Conservation (phyloP, 331 rosid species). For the Phaseolus coccineus region DNA sequence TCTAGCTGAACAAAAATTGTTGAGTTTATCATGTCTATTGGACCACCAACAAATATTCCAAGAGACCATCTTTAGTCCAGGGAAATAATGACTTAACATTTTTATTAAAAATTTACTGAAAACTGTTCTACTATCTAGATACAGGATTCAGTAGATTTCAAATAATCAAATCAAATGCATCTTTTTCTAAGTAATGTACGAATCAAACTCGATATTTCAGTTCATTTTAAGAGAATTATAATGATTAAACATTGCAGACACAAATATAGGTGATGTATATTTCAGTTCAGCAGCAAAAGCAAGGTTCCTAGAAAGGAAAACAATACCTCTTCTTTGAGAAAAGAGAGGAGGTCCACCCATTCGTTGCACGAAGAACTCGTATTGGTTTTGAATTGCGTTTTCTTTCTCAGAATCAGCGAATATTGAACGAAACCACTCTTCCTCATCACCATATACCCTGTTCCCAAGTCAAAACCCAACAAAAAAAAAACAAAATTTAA, state of each 20-base stretch:
- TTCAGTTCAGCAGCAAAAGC: too few relatives aligned
- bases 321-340: slow-evolving; percentile 76
- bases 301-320: neutral
- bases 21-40: too few relatives aligned
- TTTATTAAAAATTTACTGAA: neutral
- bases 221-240: too few relatives aligned
- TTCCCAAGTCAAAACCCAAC: neutral
- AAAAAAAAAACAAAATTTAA: neutral
- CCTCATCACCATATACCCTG: slow-evolving; percentile 84
- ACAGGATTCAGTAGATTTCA: neutral
- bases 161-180: neutral
- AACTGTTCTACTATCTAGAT: neutral
- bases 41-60: too few relatives aligned
- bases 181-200: too few relatives aligned
- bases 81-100: neutral
- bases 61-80: neutral
- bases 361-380: slow-evolving; percentile 85
- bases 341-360: slow-evolving; percentile 88
- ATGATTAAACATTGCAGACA: too few relatives aligned
- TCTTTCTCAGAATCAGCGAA: slow-evolving; percentile 77
- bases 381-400: slow-evolving; percentile 84
- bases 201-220: too few relatives aligned
- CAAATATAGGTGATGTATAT: too few relatives aligned
- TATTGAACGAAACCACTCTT: slow-evolving; percentile 89
- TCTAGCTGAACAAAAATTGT: too few relatives aligned